Evolutionary conservation across 345 rosid genomes (phyloP).

Genomic region (Rhodomyrtus tomentosa): DNA sequence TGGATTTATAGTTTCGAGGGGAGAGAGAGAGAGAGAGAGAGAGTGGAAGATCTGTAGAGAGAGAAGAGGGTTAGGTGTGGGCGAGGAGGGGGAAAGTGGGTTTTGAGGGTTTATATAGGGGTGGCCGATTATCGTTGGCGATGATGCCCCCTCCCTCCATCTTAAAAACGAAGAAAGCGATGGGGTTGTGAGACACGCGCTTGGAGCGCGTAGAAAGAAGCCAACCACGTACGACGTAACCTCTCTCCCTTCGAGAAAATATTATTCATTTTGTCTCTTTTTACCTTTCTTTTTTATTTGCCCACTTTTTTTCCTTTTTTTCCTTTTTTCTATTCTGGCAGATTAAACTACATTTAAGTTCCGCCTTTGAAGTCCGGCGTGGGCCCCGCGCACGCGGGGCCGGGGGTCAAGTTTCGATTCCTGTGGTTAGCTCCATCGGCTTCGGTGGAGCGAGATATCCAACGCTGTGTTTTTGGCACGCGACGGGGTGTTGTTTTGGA

Average conservation of each 20-base stretch:
- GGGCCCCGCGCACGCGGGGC: not conserved
- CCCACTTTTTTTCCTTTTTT: not conserved
- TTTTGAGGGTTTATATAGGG: constrained; percentile 26
- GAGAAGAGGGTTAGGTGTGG: not conserved
- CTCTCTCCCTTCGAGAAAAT: not conserved
- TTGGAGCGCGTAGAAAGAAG: not conserved
- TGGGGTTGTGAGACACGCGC: constrained; percentile 28
- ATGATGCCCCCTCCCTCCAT: not conserved
- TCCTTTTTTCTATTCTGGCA: not conserved
- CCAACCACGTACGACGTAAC: not conserved
- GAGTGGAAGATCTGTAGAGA: not conserved
- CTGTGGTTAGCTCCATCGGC: not conserved
- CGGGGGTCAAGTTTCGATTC: not conserved
- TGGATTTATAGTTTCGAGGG: not conserved
- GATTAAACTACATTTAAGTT: not conserved
- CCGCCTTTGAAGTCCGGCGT: not conserved
- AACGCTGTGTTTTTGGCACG: not conserved
- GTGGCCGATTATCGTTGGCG: not conserved
- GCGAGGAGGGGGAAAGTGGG: constrained; percentile 6
- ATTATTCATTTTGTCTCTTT: not conserved
- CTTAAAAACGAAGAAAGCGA: not conserved
- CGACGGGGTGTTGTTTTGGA: not conserved
- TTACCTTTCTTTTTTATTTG: not conserved
- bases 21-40: not conserved
- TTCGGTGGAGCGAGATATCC: not conserved